phyloP scores from a whole-genome alignment of 192 early-diverging fungal genomes.

The Martensiomyces pterosporus region DNA sequence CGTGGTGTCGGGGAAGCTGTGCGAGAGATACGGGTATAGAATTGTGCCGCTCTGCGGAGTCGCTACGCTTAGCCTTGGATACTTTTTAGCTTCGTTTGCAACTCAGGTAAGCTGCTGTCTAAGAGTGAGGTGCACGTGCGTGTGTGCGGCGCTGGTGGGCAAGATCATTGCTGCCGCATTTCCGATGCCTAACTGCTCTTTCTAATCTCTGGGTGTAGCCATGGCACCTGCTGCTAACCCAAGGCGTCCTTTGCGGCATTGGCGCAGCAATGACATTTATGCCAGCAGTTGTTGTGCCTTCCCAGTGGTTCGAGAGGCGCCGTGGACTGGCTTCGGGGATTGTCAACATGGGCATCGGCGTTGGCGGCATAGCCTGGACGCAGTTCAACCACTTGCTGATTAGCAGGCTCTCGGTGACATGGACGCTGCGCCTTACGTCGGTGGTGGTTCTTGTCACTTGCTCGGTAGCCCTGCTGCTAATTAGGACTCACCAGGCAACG shows the following conservation, averaged over 20 bases:
- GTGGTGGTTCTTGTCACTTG: conserved; percentile 38
- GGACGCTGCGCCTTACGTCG: conserved; percentile 61
- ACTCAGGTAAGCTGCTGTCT: conserved; percentile 27
- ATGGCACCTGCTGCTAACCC: conserved; percentile 59
- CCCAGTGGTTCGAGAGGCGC: conserved; percentile 57
- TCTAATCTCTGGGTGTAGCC: no score
- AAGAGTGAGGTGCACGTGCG: no score
- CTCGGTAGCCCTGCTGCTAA: conserved; percentile 26
- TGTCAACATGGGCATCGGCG: conserved; percentile 60
- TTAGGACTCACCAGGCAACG: conserved; percentile 22
- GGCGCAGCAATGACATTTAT: conserved; percentile 51
- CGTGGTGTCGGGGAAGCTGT: conserved; percentile 45
- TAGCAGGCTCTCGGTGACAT: conserved; percentile 49
- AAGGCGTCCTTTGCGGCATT: conserved; percentile 55
- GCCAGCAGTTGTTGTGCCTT: conserved; percentile 42
- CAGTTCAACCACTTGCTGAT: conserved; percentile 59
- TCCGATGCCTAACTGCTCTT: no score
- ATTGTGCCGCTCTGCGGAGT: conserved; percentile 37
- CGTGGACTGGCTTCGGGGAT: conserved; percentile 56
- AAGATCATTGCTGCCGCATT: no score
- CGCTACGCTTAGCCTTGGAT: conserved; percentile 32
- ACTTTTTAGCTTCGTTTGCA: conserved; percentile 49
- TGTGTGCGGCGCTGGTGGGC: no score
- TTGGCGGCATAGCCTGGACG: conserved; percentile 66
- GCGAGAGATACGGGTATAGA: conserved; percentile 42